Evolutionary conservation across 2,329 filamentous ascomycete genomes (phyloP), one percentile per base, ranked within the genome.

Genomic region (Arthrobotrys conoides): DNA sequence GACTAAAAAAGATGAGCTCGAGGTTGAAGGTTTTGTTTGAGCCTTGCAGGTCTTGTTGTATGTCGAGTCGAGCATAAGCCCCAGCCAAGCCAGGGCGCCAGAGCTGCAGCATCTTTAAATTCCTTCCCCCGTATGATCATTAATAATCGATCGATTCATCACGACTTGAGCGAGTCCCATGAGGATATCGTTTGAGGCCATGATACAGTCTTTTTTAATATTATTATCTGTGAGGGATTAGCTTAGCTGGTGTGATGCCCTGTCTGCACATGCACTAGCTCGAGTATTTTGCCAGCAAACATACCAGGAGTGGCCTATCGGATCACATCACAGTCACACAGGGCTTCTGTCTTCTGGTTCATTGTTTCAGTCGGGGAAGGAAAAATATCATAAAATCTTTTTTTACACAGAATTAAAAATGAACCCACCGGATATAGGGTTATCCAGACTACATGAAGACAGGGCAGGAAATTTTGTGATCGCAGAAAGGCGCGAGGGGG

Each of bases 311-410:
- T 20, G 64, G 18, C 66, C 66, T 71, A 70, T 71, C 72, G 49
- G 57, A 76, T 71, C 36, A 27, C 72, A 59, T 53, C 55, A 59
- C 64, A 66, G 59, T 70, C 48, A 64, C 57, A 76, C 64, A 71
- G 38, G n/a, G 51, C 51, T 71, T 55, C 18, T 46, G 20, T 20
- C 33, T 44, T 65, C 44, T 55, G 61, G 53, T 72, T 41, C 36
- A 44, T 41, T 66, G 61, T 66, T 73, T 44, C 24, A 61, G 57
- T 44, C 36, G 57, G 14, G 3, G 20, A 44, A n/a, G n/a, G 20
- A 61, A 44, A 44, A n/a, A n/a, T n/a, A 16, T n/a, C 20, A 61
- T 18, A 24, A 61, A 61, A 44, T 44, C n/a, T 44, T 44, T 30
- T 44, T 44, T 44, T 30, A 30, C 38, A n/a, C n/a, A 22, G 33